Conservation (phyloP, 768 basidiomycete genomes). For the Ramaria sp. region DNA sequence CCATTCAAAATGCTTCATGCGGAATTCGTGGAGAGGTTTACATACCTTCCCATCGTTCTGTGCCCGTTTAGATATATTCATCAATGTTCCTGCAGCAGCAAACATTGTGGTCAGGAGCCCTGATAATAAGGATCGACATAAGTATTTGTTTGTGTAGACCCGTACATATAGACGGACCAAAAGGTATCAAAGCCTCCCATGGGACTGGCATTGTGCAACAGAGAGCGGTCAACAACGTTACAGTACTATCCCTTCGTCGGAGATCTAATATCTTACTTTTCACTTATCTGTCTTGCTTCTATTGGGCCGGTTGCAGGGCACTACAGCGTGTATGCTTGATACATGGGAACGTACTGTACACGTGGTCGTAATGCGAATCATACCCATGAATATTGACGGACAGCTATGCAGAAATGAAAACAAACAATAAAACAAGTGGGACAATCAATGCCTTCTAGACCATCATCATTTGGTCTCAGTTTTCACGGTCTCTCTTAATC, state of each 20-base stretch:
- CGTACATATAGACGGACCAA: conserved; percentile 40
- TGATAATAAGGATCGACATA: conserved; percentile 19
- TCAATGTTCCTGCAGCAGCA: conserved; percentile 79
- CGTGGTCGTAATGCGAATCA: too few relatives aligned
- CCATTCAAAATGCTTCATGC: conserved; percentile 3
- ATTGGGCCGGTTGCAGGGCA: too few relatives aligned
- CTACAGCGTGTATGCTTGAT: too few relatives aligned
- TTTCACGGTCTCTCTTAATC: background rate
- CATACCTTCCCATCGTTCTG: conserved; percentile 88
- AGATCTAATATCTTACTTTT: background rate
- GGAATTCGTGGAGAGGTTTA: conserved; percentile 7
- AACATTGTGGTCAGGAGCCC: conserved; percentile 84
- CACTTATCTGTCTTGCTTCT: too few relatives aligned
- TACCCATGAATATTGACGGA: too few relatives aligned
- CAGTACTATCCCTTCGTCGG: background rate
- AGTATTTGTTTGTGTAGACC: conserved; percentile 10
- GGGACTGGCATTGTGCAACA: conserved; percentile 74
- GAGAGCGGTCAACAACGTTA: background rate
- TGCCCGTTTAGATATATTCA: conserved; percentile 64
- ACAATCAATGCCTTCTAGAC: background rate
- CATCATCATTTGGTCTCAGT: background rate
- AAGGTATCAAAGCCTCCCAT: conserved; percentile 95
- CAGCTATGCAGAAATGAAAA: too few relatives aligned
- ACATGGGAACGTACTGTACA: too few relatives aligned
- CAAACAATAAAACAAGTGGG: too few relatives aligned